Evolutionary conservation across 176 grass and related monocot genomes (phyloP).

Genomic region (Areca catechu): DNA sequence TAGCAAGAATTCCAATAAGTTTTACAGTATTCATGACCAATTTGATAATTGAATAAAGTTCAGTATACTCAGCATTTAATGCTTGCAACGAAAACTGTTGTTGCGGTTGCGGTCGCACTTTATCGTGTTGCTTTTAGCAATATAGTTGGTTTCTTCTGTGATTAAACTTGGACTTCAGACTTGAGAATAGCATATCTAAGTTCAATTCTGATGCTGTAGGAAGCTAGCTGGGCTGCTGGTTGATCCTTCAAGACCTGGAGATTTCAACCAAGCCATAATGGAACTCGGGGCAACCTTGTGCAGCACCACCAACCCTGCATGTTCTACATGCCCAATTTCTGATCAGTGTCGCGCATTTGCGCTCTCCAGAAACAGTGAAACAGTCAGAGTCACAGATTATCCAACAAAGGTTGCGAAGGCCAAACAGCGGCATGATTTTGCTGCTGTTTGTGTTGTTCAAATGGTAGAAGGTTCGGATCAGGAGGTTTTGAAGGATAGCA

Average conservation of each 20-base stretch:
- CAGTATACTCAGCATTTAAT: too few relatives aligned
- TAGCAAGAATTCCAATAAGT: too few relatives aligned
- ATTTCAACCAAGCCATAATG: constrained; percentile 99
- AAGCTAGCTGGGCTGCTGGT: constrained; percentile 60
- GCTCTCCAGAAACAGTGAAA: constrained; percentile 31
- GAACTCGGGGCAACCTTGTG: constrained; percentile 90
- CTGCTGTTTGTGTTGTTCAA: constrained; percentile 78
- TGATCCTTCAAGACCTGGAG: constrained; percentile 80
- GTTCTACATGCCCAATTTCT: constrained; percentile 61
- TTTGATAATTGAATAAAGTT: too few relatives aligned
- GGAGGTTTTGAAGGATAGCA: neutral
- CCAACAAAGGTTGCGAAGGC: constrained; percentile 58
- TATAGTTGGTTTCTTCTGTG: too few relatives aligned
- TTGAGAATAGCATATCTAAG: too few relatives aligned
- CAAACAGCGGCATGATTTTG: constrained; percentile 65
- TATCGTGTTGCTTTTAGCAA: too few relatives aligned
- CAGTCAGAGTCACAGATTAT: constrained; percentile 55
- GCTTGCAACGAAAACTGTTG: too few relatives aligned
- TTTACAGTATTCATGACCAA: too few relatives aligned
- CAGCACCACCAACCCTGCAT: constrained; percentile 50
- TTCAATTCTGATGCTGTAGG: constrained; percentile 20
- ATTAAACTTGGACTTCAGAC: too few relatives aligned
- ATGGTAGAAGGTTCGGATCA: constrained; percentile 28
- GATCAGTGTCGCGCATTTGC: constrained; percentile 50
- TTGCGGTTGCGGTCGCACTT: too few relatives aligned